Evolutionary conservation across 352 stramenopile genomes (phyloP), one percentile per base, ranked within the genome.

Genomic region (Globisporangium cederbergense): DNA sequence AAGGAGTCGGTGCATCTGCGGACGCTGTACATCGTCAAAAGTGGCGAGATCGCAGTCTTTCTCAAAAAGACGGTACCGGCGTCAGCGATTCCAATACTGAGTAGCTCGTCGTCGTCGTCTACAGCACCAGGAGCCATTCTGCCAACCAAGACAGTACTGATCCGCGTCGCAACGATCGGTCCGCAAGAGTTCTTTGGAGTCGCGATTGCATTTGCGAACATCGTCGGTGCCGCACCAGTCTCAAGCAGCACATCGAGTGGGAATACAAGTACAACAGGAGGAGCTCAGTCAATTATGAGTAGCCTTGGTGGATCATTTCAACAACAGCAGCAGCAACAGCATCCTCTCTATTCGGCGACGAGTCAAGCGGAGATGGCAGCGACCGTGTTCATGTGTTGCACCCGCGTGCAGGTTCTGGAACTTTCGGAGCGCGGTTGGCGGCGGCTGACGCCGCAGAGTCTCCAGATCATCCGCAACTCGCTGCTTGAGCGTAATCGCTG

Each of bases 101-200:
- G 36, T 42, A 14, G 25, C 25, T 28, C 25, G 25, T 28, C 25
- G 25, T 28, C 25, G 25, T 28, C 25, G 25, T 28, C 25, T 28
- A 28, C 25, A 28, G 25, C 25, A 1, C 25, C 25, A 28, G 25
- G 25, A 28, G 25, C 25, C 25, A 28, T 28, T 28, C 25, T 34
- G 11, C 14, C 57, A 30, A 60, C 57, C 4, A 68, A 68, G 32
- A 59, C 59, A 8, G 78, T 80, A 20, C 76, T 91, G 32, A 71
- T 89, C 32, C 77, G 81, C 30, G 81, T 91, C 28, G 83, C 83
- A 45, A 89, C 83, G 5, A 91, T 91, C 28, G 76, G 83, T n/a
- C 68, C 77, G 0, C 79, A 86, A 45, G 80, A 90, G 49, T 86
- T 89, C 63, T 91, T 91, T 40, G 79, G 78, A 0, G 67, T 86